Evolutionary conservation across 169 alveolate genomes (phyloP), one percentile per base, ranked within the genome.

Genomic region (Plasmodium fragile): DNA sequence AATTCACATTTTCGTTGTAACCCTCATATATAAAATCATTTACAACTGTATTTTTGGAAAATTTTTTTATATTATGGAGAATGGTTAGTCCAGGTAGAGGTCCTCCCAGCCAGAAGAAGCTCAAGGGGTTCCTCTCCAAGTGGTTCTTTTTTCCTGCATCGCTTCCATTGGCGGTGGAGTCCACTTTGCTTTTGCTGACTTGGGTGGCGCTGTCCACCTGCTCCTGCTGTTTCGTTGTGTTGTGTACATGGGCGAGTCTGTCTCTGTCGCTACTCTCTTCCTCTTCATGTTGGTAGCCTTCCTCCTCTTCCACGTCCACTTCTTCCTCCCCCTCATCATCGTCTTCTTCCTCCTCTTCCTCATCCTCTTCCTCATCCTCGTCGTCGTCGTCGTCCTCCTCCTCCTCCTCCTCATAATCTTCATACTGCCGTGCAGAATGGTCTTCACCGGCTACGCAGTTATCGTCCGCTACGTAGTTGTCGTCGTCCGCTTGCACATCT

Each of bases 81-180:
- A 87, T 87, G 13, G 93, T 87, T 41, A 87, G 45, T 55, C 93
- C 93, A 25, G 93, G 93, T n/a, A 87, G 52, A 13, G 93, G 93
- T 1, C 93, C 93, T 11, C 93, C 93, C n/a, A 87, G 55, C 93
- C 93, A 87, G 34, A 87, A 87, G 43, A 87, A 87, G 49, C 65
- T 52, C 34, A 87, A 83, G 5, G 93, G 93, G 52, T 87, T 87
- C 70, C 75, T 36, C 18, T 43, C 49, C 69, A 53, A 55, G 53
- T 73, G 77, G 43, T 52, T 39, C 45, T 75, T 52, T 30, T 77
- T 73, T 34, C 30, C 25, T 10, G 49, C n/a, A 18, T 73, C 69
- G 52, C 41, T 75, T 8, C 75, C 75, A 65, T 43, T 52, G 78
- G 30, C 18, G 5, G 84, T 73, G 30, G 93, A 36, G 32, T 13